Percentiles rank a stretch among this genome's conserved stretches.
phyloP scores from a whole-genome alignment of 345 rosid species.

The Clausena lansium region DNA sequence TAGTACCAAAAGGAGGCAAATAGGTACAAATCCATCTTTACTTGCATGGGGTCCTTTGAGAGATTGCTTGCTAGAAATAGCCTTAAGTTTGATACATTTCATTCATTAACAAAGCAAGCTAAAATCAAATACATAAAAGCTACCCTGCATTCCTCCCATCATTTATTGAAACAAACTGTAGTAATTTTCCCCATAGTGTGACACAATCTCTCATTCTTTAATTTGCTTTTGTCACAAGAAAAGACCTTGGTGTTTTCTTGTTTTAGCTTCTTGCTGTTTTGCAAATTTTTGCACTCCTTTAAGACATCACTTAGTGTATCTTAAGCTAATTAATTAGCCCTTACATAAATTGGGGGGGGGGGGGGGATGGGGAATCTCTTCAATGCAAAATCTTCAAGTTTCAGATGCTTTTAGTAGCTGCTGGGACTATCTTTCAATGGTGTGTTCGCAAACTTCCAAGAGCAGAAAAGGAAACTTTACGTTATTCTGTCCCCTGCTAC shows the following conservation, averaged over 20 bases:
- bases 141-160: no score
- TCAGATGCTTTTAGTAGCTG: neutral
- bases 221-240: neutral
- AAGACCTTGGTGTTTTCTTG: neutral
- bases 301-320: no score
- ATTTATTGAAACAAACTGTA: neutral
- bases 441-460: constrained; percentile 34
- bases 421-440: constrained; percentile 12
- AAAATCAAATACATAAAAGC: no score
- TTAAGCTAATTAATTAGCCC: neutral
- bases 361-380: no score
- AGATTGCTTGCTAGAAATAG: no score
- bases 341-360: constrained; percentile 15
- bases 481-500: constrained; percentile 17
- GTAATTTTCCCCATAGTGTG: neutral
- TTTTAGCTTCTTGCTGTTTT: neutral
- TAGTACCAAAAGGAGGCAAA: neutral
- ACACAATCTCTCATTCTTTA: neutral
- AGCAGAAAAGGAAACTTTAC: neutral
- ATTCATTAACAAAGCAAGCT: no score
- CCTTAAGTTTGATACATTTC: no score
- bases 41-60: no score
- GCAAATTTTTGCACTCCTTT: neutral
- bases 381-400: neutral
- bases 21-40: no score